phyloP scores from a whole-genome alignment of 2,329 filamentous ascomycete genomes.

The Cladobotryum protrusum region DNA sequence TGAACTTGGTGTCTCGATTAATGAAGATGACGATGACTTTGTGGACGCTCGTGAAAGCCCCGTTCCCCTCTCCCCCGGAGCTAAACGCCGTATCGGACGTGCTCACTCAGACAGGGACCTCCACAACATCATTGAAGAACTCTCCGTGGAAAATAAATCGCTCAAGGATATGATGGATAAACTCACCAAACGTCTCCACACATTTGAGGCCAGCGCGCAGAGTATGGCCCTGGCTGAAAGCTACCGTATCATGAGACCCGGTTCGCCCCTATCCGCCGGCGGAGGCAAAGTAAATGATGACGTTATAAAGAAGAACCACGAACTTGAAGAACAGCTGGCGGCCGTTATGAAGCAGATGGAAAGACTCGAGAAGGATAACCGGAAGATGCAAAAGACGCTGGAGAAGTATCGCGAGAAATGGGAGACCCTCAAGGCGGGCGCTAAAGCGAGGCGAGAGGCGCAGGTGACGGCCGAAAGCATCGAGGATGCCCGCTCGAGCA shows the following conservation, averaged over 20 bases:
- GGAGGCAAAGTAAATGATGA: slow-evolving; percentile 25
- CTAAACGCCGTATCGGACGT: slow-evolving; percentile 36
- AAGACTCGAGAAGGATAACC: slow-evolving; percentile 57
- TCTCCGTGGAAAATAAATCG: slow-evolving; percentile 80
- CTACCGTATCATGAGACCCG: slow-evolving; percentile 55
- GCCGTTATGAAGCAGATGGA: slow-evolving; percentile 55
- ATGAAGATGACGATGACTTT: slow-evolving; percentile 78
- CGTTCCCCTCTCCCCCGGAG: slow-evolving; percentile 36
- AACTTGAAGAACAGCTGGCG: slow-evolving; percentile 62
- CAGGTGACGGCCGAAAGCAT: slow-evolving; percentile 30
- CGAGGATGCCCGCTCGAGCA: slow-evolving; percentile 25
- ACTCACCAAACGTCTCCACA: slow-evolving; percentile 77
- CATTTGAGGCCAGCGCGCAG: slow-evolving; percentile 89
- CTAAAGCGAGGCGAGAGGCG: slow-evolving; percentile 47
- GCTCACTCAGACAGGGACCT: slow-evolving; percentile 38
- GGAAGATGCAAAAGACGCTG: slow-evolving; percentile 49
- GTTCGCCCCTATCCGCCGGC: slow-evolving; percentile 39
- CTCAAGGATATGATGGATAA: slow-evolving; percentile 82
- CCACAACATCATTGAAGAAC: slow-evolving; percentile 74
- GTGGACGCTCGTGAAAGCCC: slow-evolving; percentile 75
- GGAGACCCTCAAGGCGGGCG: slow-evolving; percentile 55
- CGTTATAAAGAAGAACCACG: slow-evolving; percentile 46
- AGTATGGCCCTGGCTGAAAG: slow-evolving; percentile 83
- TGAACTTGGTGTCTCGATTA: slow-evolving; percentile 36
- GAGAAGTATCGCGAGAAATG: slow-evolving; percentile 55